These are phyloP conservation scores for Colletotrichum karsti DNA, from an alignment of 2,329 filamentous ascomycete species.

Conservation along the genomic window DNA sequence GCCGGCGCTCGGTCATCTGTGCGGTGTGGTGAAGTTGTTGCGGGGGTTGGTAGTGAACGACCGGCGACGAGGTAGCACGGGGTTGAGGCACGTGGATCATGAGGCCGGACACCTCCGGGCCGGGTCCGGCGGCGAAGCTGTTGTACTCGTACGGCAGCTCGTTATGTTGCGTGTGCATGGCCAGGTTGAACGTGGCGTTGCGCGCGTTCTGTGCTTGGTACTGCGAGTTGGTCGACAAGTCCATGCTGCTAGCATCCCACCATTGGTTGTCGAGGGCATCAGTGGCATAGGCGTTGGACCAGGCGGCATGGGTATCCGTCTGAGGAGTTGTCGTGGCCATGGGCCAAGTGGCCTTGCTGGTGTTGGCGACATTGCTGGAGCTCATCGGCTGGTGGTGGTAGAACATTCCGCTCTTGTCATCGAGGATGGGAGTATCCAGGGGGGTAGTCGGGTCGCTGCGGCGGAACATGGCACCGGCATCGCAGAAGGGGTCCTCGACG, in stretches of 20 bases:
- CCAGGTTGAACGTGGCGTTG: conserved; percentile 47
- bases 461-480: conserved; percentile 35
- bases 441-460: conserved; percentile 45
- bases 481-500: conserved; percentile 50
- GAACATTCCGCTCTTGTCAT: conserved; percentile 40
- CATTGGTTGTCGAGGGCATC: conserved; percentile 33
- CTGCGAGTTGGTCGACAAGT: conserved; percentile 36
- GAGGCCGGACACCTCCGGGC: conserved; percentile 46
- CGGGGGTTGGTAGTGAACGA: conserved; percentile 37
- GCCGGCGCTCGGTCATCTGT: conserved; percentile 43
- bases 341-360: conserved; percentile 36
- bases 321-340: conserved; percentile 27
- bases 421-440: conserved; percentile 46
- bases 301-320: conserved; percentile 22
- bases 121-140: conserved; percentile 37
- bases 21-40: conserved; percentile 30
- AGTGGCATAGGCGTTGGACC: conserved; percentile 25
- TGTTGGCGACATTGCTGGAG: conserved; percentile 26
- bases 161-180: conserved; percentile 49
- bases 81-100: conserved; percentile 65
- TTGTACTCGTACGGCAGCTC: conserved; percentile 51
- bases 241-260: conserved; percentile 43
- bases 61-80: conserved; percentile 43
- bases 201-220: conserved; percentile 40
- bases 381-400: conserved; percentile 31